Percentiles rank a stretch among this genome's conserved stretches.
Conservation (phyloP, 2,329 filamentous ascomycete genomes). For the Fonsecaea pedrosoi region DNA sequence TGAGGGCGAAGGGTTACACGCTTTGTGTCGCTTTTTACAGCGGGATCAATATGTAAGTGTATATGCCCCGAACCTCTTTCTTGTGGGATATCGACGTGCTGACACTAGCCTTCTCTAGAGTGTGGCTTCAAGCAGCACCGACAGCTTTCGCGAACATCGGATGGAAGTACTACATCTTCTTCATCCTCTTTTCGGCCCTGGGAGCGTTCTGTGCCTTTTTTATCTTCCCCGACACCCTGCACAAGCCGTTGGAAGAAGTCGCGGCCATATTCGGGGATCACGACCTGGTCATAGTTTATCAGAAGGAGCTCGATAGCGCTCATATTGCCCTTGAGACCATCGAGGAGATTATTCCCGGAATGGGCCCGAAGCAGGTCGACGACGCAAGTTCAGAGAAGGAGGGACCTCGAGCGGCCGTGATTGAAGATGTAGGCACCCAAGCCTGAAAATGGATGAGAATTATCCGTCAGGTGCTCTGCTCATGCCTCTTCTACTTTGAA, state of each 20-base stretch:
- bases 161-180: conserved; percentile 23
- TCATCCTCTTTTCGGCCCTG: conserved; percentile 11
- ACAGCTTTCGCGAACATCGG: conserved; percentile 38
- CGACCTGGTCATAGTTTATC: background rate
- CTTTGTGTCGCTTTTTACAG: conserved; percentile 33
- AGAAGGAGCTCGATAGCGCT: background rate
- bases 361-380: too few relatives aligned
- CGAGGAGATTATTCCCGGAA: too few relatives aligned
- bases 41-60: conserved; percentile 25
- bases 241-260: conserved; percentile 20
- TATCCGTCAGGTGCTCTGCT: too few relatives aligned
- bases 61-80: too few relatives aligned
- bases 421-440: too few relatives aligned
- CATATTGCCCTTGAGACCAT: too few relatives aligned
- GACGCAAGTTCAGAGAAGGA: too few relatives aligned
- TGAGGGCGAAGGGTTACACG: conserved; percentile 36
- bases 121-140: conserved; percentile 30
- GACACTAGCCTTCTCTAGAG: background rate
- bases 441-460: too few relatives aligned
- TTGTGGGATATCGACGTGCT: too few relatives aligned
- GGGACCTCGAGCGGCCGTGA: too few relatives aligned
- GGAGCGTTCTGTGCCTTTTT: background rate
- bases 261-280: conserved; percentile 15
- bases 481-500: too few relatives aligned
- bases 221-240: conserved; percentile 7